Evolutionary conservation across 2,329 filamentous ascomycete genomes (phyloP).

Genomic region (Colletotrichum orchidophilum): DNA sequence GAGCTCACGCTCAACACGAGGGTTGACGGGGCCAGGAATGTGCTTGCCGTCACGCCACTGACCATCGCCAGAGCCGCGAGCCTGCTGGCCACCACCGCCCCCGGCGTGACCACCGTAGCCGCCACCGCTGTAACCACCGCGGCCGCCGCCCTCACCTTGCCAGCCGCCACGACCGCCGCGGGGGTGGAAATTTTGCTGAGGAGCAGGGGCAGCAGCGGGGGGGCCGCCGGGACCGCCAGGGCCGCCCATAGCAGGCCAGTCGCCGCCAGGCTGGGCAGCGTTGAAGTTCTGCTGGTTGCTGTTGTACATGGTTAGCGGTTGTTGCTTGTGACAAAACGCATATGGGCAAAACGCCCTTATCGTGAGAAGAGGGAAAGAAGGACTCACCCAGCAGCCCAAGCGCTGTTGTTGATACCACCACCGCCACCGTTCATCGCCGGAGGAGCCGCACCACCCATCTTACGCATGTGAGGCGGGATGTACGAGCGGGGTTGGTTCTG

Average conservation of each 20-base stretch:
- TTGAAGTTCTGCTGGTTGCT: slow-evolving; percentile 39
- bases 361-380: slow-evolving; percentile 5
- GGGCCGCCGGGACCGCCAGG: slow-evolving; percentile 42
- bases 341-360: not conserved
- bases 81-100: slow-evolving; percentile 61
- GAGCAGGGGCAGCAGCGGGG: slow-evolving; percentile 23
- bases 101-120: slow-evolving; percentile 52
- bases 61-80: slow-evolving; percentile 90
- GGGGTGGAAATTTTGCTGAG: slow-evolving; percentile 35
- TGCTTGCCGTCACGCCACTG: slow-evolving; percentile 98
- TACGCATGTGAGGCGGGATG: slow-evolving; percentile 86
- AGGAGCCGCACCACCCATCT: slow-evolving; percentile 53
- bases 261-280: slow-evolving; percentile 38
- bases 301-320: slow-evolving; percentile 36
- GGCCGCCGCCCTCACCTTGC: slow-evolving; percentile 46
- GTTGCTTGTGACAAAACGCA: not conserved
- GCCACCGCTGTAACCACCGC: slow-evolving; percentile 49
- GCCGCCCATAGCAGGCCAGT: slow-evolving; percentile 35
- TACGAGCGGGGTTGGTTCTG: slow-evolving; percentile 71
- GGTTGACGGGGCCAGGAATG: slow-evolving; percentile 86
- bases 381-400: slow-evolving; percentile 61
- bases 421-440: slow-evolving; percentile 48
- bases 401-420: slow-evolving; percentile 58
- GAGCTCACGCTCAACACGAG: slow-evolving; percentile 91
- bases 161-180: slow-evolving; percentile 36